These are phyloP conservation scores for Schizosaccharomyces octosporus DNA, from an alignment of 805 yeast species.

Conservation along the genomic window DNA sequence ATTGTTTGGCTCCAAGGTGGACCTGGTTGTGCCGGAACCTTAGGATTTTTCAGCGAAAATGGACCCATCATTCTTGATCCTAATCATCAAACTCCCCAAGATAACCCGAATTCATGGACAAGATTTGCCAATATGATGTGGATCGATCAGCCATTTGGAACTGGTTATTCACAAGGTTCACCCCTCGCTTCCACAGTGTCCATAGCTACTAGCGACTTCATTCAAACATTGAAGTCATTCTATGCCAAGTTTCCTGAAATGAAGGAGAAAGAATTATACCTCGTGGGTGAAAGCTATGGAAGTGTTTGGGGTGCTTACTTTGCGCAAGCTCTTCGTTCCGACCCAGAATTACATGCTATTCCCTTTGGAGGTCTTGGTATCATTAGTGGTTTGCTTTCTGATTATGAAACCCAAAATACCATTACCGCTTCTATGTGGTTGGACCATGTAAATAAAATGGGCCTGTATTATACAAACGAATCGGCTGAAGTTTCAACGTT, in stretches of 20 bases:
- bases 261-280: conserved; percentile 30
- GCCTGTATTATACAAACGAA: not conserved
- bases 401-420: conserved; percentile 76
- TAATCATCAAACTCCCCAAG: conserved; percentile 19
- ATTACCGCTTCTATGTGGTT: conserved; percentile 49
- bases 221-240: conserved; percentile 50
- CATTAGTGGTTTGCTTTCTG: conserved; percentile 50
- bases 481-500: not conserved
- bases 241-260: conserved; percentile 45
- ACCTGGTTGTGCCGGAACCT: conserved; percentile 77
- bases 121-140: conserved; percentile 62
- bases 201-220: conserved; percentile 65
- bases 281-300: conserved; percentile 92
- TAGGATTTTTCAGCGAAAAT: conserved; percentile 66
- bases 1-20: conserved; percentile 85
- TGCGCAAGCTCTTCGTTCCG: conserved; percentile 46
- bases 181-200: conserved; percentile 33
- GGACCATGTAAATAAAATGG: not conserved
- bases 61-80: conserved; percentile 53
- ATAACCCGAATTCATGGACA: conserved; percentile 62
- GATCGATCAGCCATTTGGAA: conserved; percentile 86
- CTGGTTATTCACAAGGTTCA: conserved; percentile 41
- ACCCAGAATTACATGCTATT: conserved; percentile 53
- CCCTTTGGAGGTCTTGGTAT: conserved; percentile 39
- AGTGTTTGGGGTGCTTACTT: conserved; percentile 89